Base-by-base conservation (phyloP, 1,284 basidiomycete genomes). In the Naganishia albida region DNA sequence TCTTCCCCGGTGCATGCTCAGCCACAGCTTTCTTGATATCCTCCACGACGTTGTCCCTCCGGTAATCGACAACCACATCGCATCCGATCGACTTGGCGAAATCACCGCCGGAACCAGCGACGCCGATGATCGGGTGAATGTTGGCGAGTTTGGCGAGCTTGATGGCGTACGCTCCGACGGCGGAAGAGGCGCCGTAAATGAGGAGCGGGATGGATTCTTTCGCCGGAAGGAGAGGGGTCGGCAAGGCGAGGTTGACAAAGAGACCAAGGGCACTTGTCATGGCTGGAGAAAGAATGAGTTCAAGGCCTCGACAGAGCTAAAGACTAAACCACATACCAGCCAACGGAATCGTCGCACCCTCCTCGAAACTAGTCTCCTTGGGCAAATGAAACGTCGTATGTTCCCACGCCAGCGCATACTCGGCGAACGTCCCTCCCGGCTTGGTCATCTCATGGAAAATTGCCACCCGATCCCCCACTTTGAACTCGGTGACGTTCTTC, bases 61-160 rank as follows among this genome's bases (percentile, higher is more conserved):
- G 69, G 46, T 68, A 67, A 34, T 70, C 67, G 16, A 70, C 62
- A 40, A 70, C 42, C 13, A 42, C 48, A 42, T 70, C 69, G 34
- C 64, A 62, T 28, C 69, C 62, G 48, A 66, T 42, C 13, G 56
- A 55, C 38, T 64, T 52, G 23, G 63, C 69, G 49, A 66, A 66
- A 13, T 62, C 62, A 4, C 49, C 26, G 23, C 54, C 60, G 42
- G 59, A 62, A 30, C 69, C 67, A 25, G 69, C 69, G 23, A 70
- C 67, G 18, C 62, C 67, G 52, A 70, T 67, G 57, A 70, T 67
- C 3, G 68, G 68, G 53, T 70, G 69, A 23, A 70, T 67, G 43
- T 70, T 70, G 64, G 67, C 62, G 20, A 67, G 54, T 51, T 55
- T 57, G 44, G 69, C 69, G 46, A 69, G 66, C 52, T 70, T 67